Base-by-base conservation (phyloP, 768 basidiomycete species). In the Omphalotus guepiniiformis region DNA sequence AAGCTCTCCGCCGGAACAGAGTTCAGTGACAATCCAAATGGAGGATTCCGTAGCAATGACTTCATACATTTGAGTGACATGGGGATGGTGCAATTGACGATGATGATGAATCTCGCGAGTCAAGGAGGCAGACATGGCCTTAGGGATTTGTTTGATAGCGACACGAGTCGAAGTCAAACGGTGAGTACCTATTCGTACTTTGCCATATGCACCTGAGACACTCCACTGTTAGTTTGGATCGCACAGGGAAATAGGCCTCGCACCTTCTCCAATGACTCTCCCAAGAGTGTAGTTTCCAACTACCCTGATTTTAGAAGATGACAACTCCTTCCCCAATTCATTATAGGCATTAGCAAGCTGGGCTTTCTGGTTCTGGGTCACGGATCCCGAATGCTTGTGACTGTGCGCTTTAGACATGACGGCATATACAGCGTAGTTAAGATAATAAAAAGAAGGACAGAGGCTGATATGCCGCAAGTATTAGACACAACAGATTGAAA, bases 41-140 rank as follows among this genome's bases (percentile, higher is more conserved):
- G 82, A 79, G 21, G 81, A 79, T 68, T 99, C 96, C 1, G 96
- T 98, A 7, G 96, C 96, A 62, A 98, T 89, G 61, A 98, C 91
- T 68, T 99, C 95, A 71, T 89, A 96, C 67, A 98, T 84, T 61
- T 95, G 93, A 12, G 93, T 90, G 58, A 99, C 81, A 62, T 96
- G 83, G 0, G 93, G 93, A 59, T 98, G 95, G 62, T 96, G 96
- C 11, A 99, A 79, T 40, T 92, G 88, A 42, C 95, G 88, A 69
- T 99, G 95, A 59, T 99, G 96, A 61, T 99, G 95, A 47, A 99
- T 96, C 70, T 99, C 95, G 54, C 95, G 82, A 22, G 96, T 99
- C 32, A 99, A 77, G 15, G 88, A 79, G 5, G 93, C 79, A 26
- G 94, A 91, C 75, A 93, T 81, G 48, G 84, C 80, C 66, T 98